Percentiles rank a stretch among this genome's conserved stretches.
These are phyloP conservation scores for Isabelozyma gotoi DNA, from an alignment of 805 yeast species.

Conservation along the genomic window DNA sequence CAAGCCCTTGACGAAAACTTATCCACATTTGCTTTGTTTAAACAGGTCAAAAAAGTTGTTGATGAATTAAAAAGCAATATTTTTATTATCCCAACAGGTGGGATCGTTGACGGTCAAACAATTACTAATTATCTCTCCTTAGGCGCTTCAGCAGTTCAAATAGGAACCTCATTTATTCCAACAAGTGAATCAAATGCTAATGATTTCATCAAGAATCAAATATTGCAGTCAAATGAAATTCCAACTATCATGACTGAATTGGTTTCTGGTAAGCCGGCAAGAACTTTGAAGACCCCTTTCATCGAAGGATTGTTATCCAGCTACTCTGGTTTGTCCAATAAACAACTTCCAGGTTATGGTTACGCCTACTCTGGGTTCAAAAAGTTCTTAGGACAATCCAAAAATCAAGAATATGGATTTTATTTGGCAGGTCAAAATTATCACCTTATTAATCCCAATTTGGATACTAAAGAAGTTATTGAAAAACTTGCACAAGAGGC, in stretches of 20 bases:
- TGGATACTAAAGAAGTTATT: conserved; percentile 22
- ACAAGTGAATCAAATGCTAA: conserved; percentile 28
- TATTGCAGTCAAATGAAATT: conserved; percentile 1
- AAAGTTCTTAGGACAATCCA: conserved; percentile 12
- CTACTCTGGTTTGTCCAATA: conserved; percentile 1
- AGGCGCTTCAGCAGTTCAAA: conserved; percentile 56
- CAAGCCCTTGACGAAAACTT: conserved; percentile 30
- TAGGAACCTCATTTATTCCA: conserved; percentile 52
- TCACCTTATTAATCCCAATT: conserved; percentile 15
- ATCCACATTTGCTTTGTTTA: conserved; percentile 31
- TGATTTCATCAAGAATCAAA: conserved; percentile 12
- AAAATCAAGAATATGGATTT: conserved; percentile 20
- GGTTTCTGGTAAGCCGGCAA: conserved; percentile 40
- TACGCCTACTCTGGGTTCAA: conserved; percentile 32
- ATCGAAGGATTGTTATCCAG: conserved; percentile 18
- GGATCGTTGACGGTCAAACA: conserved; percentile 37
- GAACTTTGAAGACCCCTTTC: conserved; percentile 37
- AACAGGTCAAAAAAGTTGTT: conserved; percentile 12
- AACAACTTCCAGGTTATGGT: conserved; percentile 35
- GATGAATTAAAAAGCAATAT: conserved; percentile 9
- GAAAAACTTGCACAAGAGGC: conserved; percentile 18
- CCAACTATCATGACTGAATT: conserved; percentile 30
- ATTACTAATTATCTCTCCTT: conserved; percentile 26
- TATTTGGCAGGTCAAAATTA: conserved; percentile 38
- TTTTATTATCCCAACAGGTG: conserved; percentile 53